A percentile compares a stretch with the other conserved stretches of the same genome.
Evolutionary conservation across 768 basidiomycete genomes (phyloP).

Genomic region (Agaricus subrufescens): DNA sequence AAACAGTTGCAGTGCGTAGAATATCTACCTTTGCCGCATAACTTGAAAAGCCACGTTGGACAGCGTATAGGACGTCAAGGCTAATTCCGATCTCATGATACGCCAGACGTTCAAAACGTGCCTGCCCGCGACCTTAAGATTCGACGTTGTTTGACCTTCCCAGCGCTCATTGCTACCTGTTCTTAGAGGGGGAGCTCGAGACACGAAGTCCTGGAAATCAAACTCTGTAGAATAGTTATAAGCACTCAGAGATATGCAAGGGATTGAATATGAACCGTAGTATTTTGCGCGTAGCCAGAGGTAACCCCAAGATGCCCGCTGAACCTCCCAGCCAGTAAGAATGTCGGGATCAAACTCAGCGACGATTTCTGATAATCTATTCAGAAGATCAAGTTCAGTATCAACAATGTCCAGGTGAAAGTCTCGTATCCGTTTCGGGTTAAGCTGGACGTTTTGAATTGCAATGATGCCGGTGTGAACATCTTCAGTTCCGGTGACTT

Average conservation of each 20-base stretch:
- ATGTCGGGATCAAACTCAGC: conserved; percentile 86
- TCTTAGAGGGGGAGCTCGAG: conserved; percentile 59
- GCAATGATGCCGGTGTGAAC: conserved; percentile 49
- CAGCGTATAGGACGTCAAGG: conserved; percentile 75
- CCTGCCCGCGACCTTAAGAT: conserved; percentile 79
- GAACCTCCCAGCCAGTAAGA: conserved; percentile 88
- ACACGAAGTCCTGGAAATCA: conserved; percentile 67
- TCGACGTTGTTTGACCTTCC: conserved; percentile 70
- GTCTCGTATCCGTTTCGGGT: conserved; percentile 37
- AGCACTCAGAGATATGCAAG: background rate
- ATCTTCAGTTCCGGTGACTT: conserved; percentile 38
- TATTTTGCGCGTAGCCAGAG: conserved; percentile 58
- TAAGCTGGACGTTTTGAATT: conserved; percentile 35
- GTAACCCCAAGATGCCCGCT: conserved; percentile 88
- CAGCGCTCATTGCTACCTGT: conserved; percentile 54
- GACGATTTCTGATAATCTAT: conserved; percentile 69
- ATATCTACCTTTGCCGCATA: conserved; percentile 61
- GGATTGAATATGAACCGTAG: conserved; percentile 43
- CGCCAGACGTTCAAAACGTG: conserved; percentile 94
- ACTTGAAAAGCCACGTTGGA: conserved; percentile 88
- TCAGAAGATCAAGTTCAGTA: conserved; percentile 78
- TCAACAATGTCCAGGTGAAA: conserved; percentile 48
- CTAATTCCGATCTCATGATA: conserved; percentile 82
- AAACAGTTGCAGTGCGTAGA: background rate
- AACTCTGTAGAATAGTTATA: conserved; percentile 45